Conservation (phyloP, 1,284 basidiomycete species). For the Papiliotrema fonsecae region DNA sequence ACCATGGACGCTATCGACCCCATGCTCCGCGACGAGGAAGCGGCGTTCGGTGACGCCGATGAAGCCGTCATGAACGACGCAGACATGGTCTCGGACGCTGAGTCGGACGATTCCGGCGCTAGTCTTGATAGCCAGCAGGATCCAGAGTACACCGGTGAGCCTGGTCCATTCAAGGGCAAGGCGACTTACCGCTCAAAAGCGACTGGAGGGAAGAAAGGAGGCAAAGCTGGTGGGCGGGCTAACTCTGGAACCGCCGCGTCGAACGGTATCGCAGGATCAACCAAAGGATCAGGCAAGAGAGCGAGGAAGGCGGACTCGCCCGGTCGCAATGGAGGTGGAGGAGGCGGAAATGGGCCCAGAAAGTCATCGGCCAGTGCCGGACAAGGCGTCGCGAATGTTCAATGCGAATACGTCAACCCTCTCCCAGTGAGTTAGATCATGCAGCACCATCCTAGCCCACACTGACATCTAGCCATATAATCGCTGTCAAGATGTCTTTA, state of each 20-base stretch:
- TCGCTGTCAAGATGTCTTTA: slow-evolving; percentile 43
- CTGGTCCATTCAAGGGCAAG: not conserved
- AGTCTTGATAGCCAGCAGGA: slow-evolving; percentile 11
- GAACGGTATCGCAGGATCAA: not conserved
- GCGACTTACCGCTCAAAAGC: slow-evolving; percentile 4
- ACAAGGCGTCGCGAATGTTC: slow-evolving; percentile 24
- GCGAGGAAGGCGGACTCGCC: slow-evolving; percentile 7
- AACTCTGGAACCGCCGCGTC: slow-evolving; percentile 1
- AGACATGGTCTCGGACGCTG: slow-evolving; percentile 2
- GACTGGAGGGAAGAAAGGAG: slow-evolving; percentile 1
- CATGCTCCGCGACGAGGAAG: slow-evolving; percentile 4
- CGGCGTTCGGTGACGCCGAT: not conserved
- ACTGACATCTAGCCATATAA: slow-evolving; percentile 34
- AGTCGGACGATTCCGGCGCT: not conserved
- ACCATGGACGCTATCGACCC: slow-evolving; percentile 21
- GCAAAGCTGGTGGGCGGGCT: slow-evolving; percentile 4
- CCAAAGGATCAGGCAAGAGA: slow-evolving; percentile 1
- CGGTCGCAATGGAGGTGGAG: slow-evolving; percentile 3
- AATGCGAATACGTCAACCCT: slow-evolving; percentile 45
- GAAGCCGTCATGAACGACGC: not conserved
- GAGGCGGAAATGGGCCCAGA: not conserved
- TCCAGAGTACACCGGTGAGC: slow-evolving; percentile 9
- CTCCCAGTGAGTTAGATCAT: slow-evolving; percentile 27
- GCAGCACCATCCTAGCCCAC: not conserved
- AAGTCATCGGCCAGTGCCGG: slow-evolving; percentile 3